Evolutionary conservation across 345 rosid genomes (phyloP).

Genomic region (Moricandia moricandioides): DNA sequence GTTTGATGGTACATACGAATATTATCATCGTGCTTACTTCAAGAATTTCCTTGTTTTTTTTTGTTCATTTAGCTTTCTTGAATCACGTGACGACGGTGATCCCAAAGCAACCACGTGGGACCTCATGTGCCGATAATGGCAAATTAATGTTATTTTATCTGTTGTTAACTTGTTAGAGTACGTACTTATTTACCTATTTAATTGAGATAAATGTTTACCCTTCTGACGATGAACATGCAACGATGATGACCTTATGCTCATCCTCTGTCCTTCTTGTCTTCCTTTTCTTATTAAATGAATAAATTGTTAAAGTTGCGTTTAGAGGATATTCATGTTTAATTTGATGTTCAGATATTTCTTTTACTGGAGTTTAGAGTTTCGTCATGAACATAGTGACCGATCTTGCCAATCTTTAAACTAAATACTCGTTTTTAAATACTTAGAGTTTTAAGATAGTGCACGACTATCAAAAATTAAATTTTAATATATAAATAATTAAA

Average conservation of each 20-base stretch:
- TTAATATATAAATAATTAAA: too few relatives aligned
- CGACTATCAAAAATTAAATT: too few relatives aligned
- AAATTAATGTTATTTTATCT: background rate
- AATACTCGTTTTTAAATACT: too few relatives aligned
- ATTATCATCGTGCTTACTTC: constrained; percentile 22
- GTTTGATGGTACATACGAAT: constrained; percentile 17
- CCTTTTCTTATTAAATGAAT: background rate
- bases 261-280: constrained; percentile 33
- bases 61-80: constrained; percentile 11
- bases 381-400: background rate
- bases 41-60: background rate
- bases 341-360: background rate
- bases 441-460: too few relatives aligned
- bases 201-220: constrained; percentile 26
- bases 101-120: constrained; percentile 39
- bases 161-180: constrained; percentile 13
- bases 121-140: constrained; percentile 38
- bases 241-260: constrained; percentile 31
- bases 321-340: background rate
- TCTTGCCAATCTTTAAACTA: background rate
- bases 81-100: constrained; percentile 41
- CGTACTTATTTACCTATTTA: background rate
- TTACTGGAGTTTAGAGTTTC: background rate
- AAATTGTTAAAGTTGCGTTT: background rate
- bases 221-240: constrained; percentile 36